Evolutionary conservation across 345 rosid genomes (phyloP), one percentile per base, ranked within the genome.

Genomic region (Lepidium sativum): DNA sequence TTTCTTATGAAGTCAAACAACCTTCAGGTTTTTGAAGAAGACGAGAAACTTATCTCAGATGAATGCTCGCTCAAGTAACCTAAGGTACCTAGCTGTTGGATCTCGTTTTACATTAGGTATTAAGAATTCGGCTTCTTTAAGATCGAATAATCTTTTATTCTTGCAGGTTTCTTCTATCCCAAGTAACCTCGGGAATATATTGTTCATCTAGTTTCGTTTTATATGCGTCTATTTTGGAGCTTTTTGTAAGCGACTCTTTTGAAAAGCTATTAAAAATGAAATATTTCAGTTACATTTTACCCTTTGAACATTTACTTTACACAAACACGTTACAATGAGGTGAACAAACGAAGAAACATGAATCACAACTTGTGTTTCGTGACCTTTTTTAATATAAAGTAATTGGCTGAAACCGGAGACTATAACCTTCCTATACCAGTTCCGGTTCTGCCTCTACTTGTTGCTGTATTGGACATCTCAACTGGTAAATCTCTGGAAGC

Each of bases 1-100:
- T 86, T 74, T 68, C 63, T 86, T 13, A 70, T 81, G 86, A 80
- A 80, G 65, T 77, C 83, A 14, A 78, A 80, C 59, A 86, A 84
- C 61, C 66, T 84, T 74, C 82, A 75, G 52, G 63, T 83, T 4
- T 80, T 66, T 15, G 45, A 37, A 60, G 83, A 81, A 75, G 92
- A 84, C 5, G 78, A 84, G 47, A 79, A 78, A 60, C 83, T 84
- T 31, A 63, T 83, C 32, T 60, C n/a, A n/a, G n/a, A n/a, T n/a
- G n/a, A n/a, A n/a, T n/a, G n/a, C n/a, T n/a, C n/a, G n/a, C 56
- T 58, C 59, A 61, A 37, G 37, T 74, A 75, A 57, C 33, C 9
- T 40, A 40, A 39, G 66, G 70, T 63, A 72, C 1, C 11, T 38
- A 2, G 6, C n/a, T 38, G 7, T 15, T 23, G 3, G 13, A 15